Conservation (phyloP, 768 basidiomycete species). For the Mycena vitilis region DNA sequence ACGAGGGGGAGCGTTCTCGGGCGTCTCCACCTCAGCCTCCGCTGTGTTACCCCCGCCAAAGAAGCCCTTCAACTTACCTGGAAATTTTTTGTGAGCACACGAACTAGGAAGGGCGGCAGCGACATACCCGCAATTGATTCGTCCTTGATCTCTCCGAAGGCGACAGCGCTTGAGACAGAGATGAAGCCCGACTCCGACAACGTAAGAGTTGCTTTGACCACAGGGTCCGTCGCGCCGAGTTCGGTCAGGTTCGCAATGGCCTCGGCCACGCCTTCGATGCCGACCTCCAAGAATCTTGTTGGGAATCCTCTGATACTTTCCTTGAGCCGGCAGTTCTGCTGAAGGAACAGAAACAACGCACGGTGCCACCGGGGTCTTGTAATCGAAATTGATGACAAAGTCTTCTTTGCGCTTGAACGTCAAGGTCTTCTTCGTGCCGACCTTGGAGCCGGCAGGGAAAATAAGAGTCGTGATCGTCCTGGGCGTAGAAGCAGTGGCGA, state of each 20-base stretch:
- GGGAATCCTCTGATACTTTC: slow-evolving; percentile 69
- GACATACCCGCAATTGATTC: slow-evolving; percentile 77
- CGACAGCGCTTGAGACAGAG: slow-evolving; percentile 81
- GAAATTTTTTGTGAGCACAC: slow-evolving; percentile 14
- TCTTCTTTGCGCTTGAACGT: slow-evolving; percentile 89
- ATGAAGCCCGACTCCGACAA: slow-evolving; percentile 91
- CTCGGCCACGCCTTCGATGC: slow-evolving; percentile 77
- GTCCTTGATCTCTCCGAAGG: slow-evolving; percentile 84
- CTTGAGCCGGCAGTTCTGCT: slow-evolving; percentile 18
- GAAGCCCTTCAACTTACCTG: slow-evolving; percentile 89
- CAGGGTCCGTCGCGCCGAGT: slow-evolving; percentile 81
- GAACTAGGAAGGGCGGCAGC: slow-evolving; percentile 16
- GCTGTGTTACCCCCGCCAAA: slow-evolving; percentile 75
- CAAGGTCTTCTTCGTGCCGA: slow-evolving; percentile 86
- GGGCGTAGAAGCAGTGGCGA: slow-evolving; percentile 66
- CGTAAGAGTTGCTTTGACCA: slow-evolving; percentile 86
- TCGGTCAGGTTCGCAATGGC: slow-evolving; percentile 88
- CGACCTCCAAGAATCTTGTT: slow-evolving; percentile 77
- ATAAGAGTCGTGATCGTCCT: slow-evolving; percentile 81
- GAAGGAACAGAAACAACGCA: slow-evolving; percentile 48
- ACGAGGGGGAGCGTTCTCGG: slow-evolving; percentile 59
- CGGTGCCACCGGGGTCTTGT: slow-evolving; percentile 74
- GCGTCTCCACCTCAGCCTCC: slow-evolving; percentile 52
- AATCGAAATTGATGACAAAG: slow-evolving; percentile 81
- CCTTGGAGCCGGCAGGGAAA: slow-evolving; percentile 82